Conservation (phyloP, 116 monocot species). For the Zostera marina region DNA sequence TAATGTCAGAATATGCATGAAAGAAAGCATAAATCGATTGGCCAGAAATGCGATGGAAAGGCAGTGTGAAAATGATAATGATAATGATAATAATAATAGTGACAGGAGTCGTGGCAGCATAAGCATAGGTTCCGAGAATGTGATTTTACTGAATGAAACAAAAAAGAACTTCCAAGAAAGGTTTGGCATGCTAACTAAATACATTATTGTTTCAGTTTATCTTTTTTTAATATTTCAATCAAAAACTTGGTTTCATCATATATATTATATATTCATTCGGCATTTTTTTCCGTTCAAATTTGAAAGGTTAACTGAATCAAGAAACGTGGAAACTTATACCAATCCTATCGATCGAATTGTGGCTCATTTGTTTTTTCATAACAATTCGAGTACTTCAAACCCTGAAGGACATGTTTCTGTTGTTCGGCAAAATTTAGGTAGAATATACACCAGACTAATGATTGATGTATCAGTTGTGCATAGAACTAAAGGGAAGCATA, state of each 20-base stretch:
- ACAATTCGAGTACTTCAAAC: not conserved
- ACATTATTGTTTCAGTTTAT: not conserved
- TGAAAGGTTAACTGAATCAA: slow-evolving; percentile 14
- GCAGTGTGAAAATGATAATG: slow-evolving; percentile 21
- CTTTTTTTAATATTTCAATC: too few species aligned
- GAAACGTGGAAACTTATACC: slow-evolving; percentile 45
- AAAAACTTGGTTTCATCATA: too few species aligned
- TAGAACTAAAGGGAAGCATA: slow-evolving; percentile 8
- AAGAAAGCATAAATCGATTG: slow-evolving; percentile 74
- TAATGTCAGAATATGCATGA: slow-evolving; percentile 40
- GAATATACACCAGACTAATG: too few species aligned
- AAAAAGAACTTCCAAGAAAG: slow-evolving; percentile 19
- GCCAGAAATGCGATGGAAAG: slow-evolving; percentile 68
- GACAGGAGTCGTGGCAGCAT: slow-evolving; percentile 43
- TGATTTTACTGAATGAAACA: slow-evolving; percentile 16
- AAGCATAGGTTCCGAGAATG: slow-evolving; percentile 36
- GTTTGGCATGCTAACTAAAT: slow-evolving; percentile 16
- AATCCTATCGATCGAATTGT: slow-evolving; percentile 80
- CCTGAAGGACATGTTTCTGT: slow-evolving; percentile 1
- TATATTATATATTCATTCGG: too few species aligned
- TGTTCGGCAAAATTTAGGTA: too few species aligned
- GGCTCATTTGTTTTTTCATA: slow-evolving; percentile 49
- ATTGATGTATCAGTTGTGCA: too few species aligned
- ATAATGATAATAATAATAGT: slow-evolving; percentile 28
- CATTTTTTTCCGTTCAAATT: not conserved